Evolutionary conservation across 768 basidiomycete genomes (phyloP).

Genomic region (Psilocybe cyanescens): DNA sequence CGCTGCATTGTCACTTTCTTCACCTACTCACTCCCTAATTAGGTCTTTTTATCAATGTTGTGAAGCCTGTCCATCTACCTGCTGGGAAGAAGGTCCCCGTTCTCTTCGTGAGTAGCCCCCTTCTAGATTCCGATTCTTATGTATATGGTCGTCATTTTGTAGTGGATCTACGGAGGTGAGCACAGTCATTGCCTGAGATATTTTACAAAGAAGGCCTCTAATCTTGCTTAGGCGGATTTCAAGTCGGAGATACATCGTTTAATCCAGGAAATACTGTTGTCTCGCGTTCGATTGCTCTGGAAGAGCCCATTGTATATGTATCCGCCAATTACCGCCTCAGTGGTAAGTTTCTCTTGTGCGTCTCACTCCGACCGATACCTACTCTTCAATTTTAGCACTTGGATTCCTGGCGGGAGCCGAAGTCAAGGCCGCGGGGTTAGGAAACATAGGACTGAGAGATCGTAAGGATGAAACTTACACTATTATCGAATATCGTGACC

Average conservation of each 20-base stretch:
- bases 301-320: constrained; percentile 16
- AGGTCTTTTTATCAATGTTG: constrained; percentile 22
- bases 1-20: background rate
- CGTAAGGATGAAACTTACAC: constrained; percentile 1
- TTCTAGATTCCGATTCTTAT: background rate
- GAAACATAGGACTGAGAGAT: constrained; percentile 14
- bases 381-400: background rate
- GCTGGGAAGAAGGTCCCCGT: constrained; percentile 13
- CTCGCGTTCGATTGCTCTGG: constrained; percentile 14
- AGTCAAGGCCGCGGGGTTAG: constrained; percentile 11
- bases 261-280: constrained; percentile 12
- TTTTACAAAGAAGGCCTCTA: no score
- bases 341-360: background rate
- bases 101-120: constrained; percentile 17
- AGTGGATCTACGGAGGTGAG: constrained; percentile 21
- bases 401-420: constrained; percentile 15
- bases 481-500: background rate
- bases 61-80: constrained; percentile 6
- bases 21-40: no score
- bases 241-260: background rate
- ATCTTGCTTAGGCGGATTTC: background rate
- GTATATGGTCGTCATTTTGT: background rate
- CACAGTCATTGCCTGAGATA: no score
- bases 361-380: no score
- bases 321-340: constrained; percentile 16